phyloP scores from a whole-genome alignment of 805 yeast species.

The Yamadazyma philogaea region DNA sequence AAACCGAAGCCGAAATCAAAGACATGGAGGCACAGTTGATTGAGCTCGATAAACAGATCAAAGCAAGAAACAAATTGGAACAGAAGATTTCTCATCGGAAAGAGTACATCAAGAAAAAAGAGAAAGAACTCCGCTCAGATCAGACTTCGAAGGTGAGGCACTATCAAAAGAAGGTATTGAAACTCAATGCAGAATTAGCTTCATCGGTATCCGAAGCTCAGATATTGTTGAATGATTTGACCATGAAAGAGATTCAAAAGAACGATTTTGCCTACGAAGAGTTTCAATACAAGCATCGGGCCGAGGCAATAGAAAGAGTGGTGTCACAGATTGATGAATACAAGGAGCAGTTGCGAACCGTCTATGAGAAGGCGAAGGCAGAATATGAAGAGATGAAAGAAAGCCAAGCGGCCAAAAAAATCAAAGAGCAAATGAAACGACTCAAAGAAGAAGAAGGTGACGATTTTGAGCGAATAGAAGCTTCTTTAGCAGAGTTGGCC shows the following conservation, averaged over 20 bases:
- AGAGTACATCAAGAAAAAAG: constrained; percentile 19
- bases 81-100: background rate
- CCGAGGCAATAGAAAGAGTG: constrained; percentile 22
- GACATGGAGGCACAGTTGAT: constrained; percentile 23
- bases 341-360: constrained; percentile 23
- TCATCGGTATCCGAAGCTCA: background rate
- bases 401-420: constrained; percentile 37
- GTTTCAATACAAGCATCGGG: constrained; percentile 20
- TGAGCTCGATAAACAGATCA: constrained; percentile 13
- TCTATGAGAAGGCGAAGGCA: constrained; percentile 32
- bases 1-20: constrained; percentile 7
- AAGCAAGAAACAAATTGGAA: constrained; percentile 1
- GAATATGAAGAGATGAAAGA: constrained; percentile 36
- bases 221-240: background rate
- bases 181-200: constrained; percentile 1
- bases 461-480: constrained; percentile 8
- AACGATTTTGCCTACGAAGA: constrained; percentile 15
- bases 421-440: constrained; percentile 29
- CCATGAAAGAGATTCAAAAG: background rate
- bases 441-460: constrained; percentile 40
- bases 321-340: constrained; percentile 25
- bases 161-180: constrained; percentile 24
- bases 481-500: constrained; percentile 38
- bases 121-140: constrained; percentile 40
- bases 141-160: constrained; percentile 37